Evolutionary conservation across 345 rosid genomes (phyloP).

Genomic region (Tarenaya hassleriana): DNA sequence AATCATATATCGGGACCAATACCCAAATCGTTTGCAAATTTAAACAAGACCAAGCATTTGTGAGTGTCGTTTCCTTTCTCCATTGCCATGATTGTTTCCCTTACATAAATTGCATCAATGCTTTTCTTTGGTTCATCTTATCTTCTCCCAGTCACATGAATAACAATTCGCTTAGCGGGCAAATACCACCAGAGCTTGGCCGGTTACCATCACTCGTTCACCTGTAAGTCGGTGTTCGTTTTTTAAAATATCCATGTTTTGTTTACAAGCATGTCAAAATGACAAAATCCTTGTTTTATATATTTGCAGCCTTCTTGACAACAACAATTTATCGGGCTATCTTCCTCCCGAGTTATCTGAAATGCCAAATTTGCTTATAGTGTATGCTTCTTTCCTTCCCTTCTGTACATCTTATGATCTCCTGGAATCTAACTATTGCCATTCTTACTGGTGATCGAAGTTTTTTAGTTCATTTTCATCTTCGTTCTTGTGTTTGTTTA

Average conservation of each 20-base stretch:
- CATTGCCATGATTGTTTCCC: no score
- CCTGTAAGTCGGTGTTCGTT: constrained; percentile 56
- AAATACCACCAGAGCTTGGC: constrained; percentile 79
- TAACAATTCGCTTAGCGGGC: constrained; percentile 92
- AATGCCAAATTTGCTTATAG: constrained; percentile 64
- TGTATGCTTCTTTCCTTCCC: constrained; percentile 64
- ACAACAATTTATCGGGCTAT: constrained; percentile 73
- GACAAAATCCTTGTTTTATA: constrained; percentile 2
- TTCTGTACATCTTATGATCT: neutral
- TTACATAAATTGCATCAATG: no score
- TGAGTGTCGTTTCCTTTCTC: no score
- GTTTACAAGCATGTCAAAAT: no score
- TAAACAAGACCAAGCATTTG: constrained; percentile 87
- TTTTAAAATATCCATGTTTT: neutral
- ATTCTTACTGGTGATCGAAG: neutral
- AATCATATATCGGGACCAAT: constrained; percentile 75
- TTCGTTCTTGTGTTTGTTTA: constrained; percentile 10
- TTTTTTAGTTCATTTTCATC: neutral
- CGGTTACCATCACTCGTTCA: constrained; percentile 74
- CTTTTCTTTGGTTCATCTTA: constrained; percentile 25
- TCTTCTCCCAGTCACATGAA: constrained; percentile 82
- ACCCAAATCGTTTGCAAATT: constrained; percentile 74
- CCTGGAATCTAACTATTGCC: neutral
- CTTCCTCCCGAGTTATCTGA: constrained; percentile 73
- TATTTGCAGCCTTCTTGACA: constrained; percentile 78